phyloP scores from a whole-genome alignment of 768 basidiomycete species.

The Lyophyllum atratum region DNA sequence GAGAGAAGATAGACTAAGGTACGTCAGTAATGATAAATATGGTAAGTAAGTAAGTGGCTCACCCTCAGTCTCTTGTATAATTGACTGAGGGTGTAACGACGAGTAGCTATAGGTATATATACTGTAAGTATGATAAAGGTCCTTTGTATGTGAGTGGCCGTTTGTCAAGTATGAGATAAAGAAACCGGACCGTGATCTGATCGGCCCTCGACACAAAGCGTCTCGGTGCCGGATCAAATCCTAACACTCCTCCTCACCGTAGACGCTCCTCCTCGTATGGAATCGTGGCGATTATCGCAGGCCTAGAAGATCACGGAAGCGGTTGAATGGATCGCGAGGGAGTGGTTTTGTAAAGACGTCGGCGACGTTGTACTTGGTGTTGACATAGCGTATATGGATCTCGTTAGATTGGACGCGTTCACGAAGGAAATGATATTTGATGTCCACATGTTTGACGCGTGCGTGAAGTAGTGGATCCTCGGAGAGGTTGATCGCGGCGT shows the following conservation, averaged over 20 bases:
- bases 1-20: not conserved
- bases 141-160: too few species aligned
- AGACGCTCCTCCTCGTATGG: constrained; percentile 2
- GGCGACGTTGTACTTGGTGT: constrained; percentile 31
- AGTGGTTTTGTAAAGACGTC: constrained; percentile 19
- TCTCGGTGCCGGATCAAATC: not conserved
- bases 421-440: constrained; percentile 37
- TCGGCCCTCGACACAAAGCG: not conserved
- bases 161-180: not conserved
- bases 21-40: not conserved
- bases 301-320: constrained; percentile 16
- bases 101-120: too few species aligned
- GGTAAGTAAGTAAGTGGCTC: not conserved
- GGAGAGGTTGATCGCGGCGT: constrained; percentile 30
- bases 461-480: constrained; percentile 33
- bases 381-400: constrained; percentile 27
- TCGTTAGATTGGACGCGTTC: constrained; percentile 27
- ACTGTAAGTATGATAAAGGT: not conserved
- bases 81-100: not conserved
- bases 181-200: too few species aligned
- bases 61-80: not conserved
- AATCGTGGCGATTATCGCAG: not conserved
- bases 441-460: constrained; percentile 40
- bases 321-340: constrained; percentile 22
- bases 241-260: constrained; percentile 5